These are phyloP conservation scores for Talaromyces sp. DNA, from an alignment of 2,329 filamentous ascomycete genomes.

Conservation along the genomic window DNA sequence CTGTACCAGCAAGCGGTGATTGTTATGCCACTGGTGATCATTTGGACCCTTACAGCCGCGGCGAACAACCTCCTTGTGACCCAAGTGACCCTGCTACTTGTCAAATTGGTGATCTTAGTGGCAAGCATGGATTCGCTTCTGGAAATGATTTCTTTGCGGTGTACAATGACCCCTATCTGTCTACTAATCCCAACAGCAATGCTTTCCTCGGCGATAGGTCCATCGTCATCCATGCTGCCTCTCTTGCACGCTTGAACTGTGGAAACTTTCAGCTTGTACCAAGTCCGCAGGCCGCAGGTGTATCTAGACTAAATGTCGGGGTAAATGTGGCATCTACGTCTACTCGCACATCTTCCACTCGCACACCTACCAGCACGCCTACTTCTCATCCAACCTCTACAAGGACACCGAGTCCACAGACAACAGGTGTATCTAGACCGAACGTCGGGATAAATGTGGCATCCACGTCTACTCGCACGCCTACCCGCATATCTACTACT, in stretches of 20 bases:
- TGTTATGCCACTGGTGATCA: conserved; percentile 67
- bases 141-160: conserved; percentile 27
- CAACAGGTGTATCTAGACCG: no score
- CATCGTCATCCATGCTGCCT: conserved; percentile 53
- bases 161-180: conserved; percentile 51
- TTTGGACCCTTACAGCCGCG: conserved; percentile 67
- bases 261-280: conserved; percentile 50
- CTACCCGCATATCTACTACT: background rate
- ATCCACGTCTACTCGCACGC: no score
- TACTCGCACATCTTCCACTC: background rate
- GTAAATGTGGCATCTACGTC: no score
- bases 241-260: conserved; percentile 55
- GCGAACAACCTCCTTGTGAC: conserved; percentile 62
- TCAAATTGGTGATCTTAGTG: conserved; percentile 72
- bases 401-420: no score
- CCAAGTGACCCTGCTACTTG: conserved; percentile 57
- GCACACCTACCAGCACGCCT: background rate
- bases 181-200: conserved; percentile 39
- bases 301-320: background rate
- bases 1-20: conserved; percentile 65
- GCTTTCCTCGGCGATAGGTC: conserved; percentile 55
- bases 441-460: no score
- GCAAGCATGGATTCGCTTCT: conserved; percentile 65
- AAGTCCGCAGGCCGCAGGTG: background rate
- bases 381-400: background rate